Evolutionary conservation across 208 protist species (phyloP), one percentile per base, ranked within the genome.

Genomic region (Leptomonas pyrrhocoris): DNA sequence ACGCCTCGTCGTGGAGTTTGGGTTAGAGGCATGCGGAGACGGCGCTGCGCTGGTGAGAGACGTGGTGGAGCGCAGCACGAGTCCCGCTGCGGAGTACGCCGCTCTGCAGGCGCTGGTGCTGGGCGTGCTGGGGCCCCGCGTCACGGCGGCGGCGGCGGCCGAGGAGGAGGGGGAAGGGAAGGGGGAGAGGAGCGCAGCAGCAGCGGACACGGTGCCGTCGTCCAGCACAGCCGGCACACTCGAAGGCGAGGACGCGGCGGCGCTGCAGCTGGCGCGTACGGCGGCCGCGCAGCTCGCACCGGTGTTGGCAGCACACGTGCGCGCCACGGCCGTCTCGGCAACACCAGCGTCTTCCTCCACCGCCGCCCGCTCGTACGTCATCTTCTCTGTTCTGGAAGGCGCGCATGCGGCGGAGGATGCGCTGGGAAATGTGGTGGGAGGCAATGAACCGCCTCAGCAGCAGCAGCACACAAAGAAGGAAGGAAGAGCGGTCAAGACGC

Each of bases 1-100:
- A 27, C 79, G 86, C 9, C 71, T 92, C 4, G 84, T 92, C 21
- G 80, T 95, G 40, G 81, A 92, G 74, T 94, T 86, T 38, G 90
- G 90, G 12, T 65, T 95, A 42, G 90, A 95, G 77, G 81, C 79
- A 27, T 94, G 88, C 73, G 36, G 27, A 0, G 88, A 94, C 57
- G 86, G 86, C 38, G 73, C 57, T 34, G 61, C 59, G 50, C 78
- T 95, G 11, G 90, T 93, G 62, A 69, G 68, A 12, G 74, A 80
- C 25, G 88, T 95, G 23, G 78, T 88, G 77, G 88, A 95, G 79
- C 81, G 83, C 12, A 58, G 76, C 49, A 84, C 67, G 15, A 91
- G 84, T 43, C 82, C 86, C 25, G 87, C 90, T 11, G 73, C 86
- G 9, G 83, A 89, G 74, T 60, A 80, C 34, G 88, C 82, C 27